Conservation (phyloP, 805 yeast genomes). For the Candida wancherniae region DNA sequence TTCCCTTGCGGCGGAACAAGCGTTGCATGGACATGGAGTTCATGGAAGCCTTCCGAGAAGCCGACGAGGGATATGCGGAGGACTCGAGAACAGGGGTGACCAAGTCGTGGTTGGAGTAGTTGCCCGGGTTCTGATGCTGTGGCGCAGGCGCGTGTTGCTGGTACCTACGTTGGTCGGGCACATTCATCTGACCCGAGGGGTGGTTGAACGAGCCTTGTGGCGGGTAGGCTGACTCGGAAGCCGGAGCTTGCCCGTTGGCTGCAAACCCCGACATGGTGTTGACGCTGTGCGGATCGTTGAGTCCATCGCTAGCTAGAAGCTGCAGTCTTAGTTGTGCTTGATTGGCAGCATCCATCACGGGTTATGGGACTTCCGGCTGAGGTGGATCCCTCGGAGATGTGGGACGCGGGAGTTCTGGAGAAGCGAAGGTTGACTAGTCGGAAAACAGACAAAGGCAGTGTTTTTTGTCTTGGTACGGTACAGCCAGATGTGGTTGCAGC, state of each 20-base stretch:
- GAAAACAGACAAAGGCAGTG: too few relatives aligned
- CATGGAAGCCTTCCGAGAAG: constrained; percentile 34
- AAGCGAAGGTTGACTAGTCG: too few relatives aligned
- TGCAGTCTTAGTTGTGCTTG: constrained; percentile 30
- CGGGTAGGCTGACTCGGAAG: constrained; percentile 5
- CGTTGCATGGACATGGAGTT: constrained; percentile 36
- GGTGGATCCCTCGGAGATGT: too few relatives aligned
- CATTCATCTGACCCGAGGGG: constrained; percentile 1
- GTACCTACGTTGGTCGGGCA: constrained; percentile 6
- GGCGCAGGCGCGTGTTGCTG: constrained; percentile 3
- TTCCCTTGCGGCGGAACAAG: constrained; percentile 39
- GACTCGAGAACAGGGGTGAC: constrained; percentile 21
- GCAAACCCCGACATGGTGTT: constrained; percentile 17
- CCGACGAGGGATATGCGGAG: neutral
- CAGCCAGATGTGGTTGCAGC: too few relatives aligned
- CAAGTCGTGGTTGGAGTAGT: constrained; percentile 23
- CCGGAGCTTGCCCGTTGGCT: constrained; percentile 12
- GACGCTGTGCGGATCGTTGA: constrained; percentile 14
- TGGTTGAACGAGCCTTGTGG: constrained; percentile 4
- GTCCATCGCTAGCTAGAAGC: constrained; percentile 26
- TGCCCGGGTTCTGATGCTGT: constrained; percentile 2
- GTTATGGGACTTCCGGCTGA: too few relatives aligned
- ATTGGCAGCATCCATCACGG: constrained; percentile 11
- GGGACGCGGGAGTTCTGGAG: too few relatives aligned
- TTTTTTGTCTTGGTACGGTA: too few relatives aligned